Percentiles rank a stretch among this genome's conserved stretches.
phyloP scores from a whole-genome alignment of 2,329 filamentous ascomycete species.

The Lachnellula occidentalis region DNA sequence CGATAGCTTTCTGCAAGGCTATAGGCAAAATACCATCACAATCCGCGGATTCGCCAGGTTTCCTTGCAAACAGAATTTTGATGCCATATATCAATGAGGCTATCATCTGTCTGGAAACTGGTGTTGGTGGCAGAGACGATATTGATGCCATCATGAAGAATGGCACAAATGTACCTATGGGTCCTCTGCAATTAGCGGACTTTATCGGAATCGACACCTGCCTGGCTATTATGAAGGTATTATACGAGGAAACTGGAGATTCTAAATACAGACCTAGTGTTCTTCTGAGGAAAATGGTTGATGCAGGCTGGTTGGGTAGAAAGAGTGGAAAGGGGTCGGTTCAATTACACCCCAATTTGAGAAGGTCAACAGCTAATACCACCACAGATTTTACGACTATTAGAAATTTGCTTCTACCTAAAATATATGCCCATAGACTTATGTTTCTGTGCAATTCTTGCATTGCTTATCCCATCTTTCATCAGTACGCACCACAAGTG shows the following conservation, averaged over 20 bases:
- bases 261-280: constrained; percentile 92
- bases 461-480: not conserved
- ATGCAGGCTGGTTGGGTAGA: constrained; percentile 96
- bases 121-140: constrained; percentile 79
- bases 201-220: constrained; percentile 98
- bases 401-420: constrained; percentile 8
- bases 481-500: not conserved
- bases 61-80: constrained; percentile 91
- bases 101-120: constrained; percentile 90
- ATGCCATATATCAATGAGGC: constrained; percentile 99
- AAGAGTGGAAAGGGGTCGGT: constrained; percentile 79
- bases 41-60: constrained; percentile 86
- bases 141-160: constrained; percentile 99
- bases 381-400: constrained; percentile 30
- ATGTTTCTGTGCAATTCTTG: not conserved
- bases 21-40: constrained; percentile 92
- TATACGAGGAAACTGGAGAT: constrained; percentile 87
- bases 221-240: constrained; percentile 91
- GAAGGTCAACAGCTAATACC: constrained; percentile 13
- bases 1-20: constrained; percentile 76
- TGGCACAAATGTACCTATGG: constrained; percentile 97
- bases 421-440: not conserved
- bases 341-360: not conserved
- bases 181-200: constrained; percentile 85
- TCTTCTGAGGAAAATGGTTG: constrained; percentile 88